Evolutionary conservation across 257 asterid genomes (phyloP).

Genomic region (Solanum tarijense): DNA sequence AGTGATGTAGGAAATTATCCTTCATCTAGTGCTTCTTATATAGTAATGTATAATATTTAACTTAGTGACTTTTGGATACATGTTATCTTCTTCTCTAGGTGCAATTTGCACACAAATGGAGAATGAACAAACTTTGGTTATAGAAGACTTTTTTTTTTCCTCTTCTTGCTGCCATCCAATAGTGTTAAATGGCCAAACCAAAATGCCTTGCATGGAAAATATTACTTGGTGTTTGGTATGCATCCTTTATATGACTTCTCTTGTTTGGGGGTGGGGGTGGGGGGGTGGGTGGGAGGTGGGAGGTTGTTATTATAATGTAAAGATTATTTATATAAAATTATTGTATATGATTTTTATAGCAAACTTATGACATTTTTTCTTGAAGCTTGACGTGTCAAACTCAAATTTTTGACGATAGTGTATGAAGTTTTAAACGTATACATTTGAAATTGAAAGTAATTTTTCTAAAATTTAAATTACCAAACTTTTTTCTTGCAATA

Average conservation of each 20-base stretch:
- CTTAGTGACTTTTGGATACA: background rate
- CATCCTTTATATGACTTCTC: background rate
- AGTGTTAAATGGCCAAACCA: constrained; percentile 1
- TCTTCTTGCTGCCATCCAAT: background rate
- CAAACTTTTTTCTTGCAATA: no score
- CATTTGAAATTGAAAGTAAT: no score
- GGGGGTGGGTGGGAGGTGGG: no score
- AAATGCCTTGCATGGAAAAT: background rate
- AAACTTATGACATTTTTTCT: no score
- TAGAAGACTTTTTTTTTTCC: background rate
- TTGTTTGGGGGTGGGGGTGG: background rate
- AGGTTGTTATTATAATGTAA: no score
- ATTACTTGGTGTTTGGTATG: background rate
- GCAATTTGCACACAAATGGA: background rate
- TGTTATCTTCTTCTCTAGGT: background rate
- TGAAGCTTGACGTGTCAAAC: background rate
- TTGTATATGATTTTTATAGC: background rate
- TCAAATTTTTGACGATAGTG: background rate
- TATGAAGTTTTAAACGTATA: no score
- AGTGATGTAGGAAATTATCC: background rate
- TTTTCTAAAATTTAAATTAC: background rate
- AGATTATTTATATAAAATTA: background rate
- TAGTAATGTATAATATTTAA: background rate
- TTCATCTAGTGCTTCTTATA: background rate
- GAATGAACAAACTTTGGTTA: background rate